A percentile compares a stretch with the other conserved stretches of the same genome.
Evolutionary conservation across 352 stramenopile genomes (phyloP).

Genomic region (Pythium sp.): DNA sequence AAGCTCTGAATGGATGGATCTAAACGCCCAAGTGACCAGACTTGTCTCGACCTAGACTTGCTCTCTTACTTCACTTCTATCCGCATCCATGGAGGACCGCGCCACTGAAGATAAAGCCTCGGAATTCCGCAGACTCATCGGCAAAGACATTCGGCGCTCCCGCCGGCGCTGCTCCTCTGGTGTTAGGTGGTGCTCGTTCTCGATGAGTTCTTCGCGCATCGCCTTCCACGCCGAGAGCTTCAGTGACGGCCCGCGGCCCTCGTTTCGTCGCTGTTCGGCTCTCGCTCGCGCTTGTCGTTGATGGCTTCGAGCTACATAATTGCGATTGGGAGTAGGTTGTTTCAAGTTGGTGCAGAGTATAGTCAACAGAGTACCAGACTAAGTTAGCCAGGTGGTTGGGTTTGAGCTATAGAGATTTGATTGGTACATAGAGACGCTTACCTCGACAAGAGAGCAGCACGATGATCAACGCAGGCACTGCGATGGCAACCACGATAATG

Average conservation of each 20-base stretch:
- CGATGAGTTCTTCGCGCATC: slow-evolving; percentile 24
- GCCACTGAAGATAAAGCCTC: neutral
- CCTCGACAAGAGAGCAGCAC: slow-evolving; percentile 16
- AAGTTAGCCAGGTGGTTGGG: neutral
- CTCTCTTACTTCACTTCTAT: neutral
- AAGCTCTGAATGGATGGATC: neutral
- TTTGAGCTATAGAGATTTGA: neutral
- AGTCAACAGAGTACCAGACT: neutral
- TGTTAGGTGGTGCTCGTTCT: slow-evolving; percentile 10
- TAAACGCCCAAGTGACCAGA: neutral
- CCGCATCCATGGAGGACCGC: neutral
- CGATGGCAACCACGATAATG: slow-evolving; percentile 8
- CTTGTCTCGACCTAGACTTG: neutral
- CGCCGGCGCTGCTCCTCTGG: neutral
- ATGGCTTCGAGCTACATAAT: neutral
- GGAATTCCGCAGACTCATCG: neutral
- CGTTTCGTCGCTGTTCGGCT: neutral
- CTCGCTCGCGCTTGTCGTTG: neutral
- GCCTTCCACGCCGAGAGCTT: slow-evolving; percentile 21
- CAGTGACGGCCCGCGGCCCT: slow-evolving; percentile 7
- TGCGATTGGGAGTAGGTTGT: neutral
- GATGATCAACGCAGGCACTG: neutral
- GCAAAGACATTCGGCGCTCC: slow-evolving; percentile 5
- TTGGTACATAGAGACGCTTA: neutral
- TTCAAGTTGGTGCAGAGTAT: too few species aligned